A percentile compares a stretch with the other conserved stretches of the same genome.
Evolutionary conservation across 2,329 filamentous ascomycete genomes (phyloP).

Genomic region (Triangularia setosa): DNA sequence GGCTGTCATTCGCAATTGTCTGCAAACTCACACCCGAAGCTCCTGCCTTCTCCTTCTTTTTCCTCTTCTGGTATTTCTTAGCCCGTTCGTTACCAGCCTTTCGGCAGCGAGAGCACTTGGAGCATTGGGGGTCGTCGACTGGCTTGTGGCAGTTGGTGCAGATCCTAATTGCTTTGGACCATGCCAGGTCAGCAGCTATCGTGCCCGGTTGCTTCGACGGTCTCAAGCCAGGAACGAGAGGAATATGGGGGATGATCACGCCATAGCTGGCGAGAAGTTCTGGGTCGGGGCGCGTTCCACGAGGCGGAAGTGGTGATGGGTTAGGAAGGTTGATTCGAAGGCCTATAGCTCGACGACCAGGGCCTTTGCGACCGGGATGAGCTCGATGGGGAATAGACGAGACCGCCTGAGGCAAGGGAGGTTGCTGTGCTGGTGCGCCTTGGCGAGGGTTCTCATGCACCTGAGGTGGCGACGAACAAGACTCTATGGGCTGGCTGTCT

Average conservation of each 20-base stretch:
- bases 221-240: background rate
- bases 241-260: background rate
- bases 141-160: conserved; percentile 1
- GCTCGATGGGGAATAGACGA: background rate
- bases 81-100: background rate
- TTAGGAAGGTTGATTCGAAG: background rate
- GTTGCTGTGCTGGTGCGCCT: background rate
- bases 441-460: background rate
- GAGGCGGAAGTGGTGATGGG: background rate
- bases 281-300: background rate
- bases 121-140: background rate
- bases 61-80: background rate
- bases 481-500: background rate
- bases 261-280: background rate
- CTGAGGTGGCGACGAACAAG: background rate
- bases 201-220: background rate
- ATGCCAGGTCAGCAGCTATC: background rate
- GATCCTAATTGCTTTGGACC: background rate
- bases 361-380: background rate
- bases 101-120: background rate
- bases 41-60: background rate
- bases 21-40: too few species aligned
- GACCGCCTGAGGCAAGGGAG: background rate
- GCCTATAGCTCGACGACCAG: background rate
- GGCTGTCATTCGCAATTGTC: background rate